Conservation (phyloP, 805 yeast genomes). For the Suhomyces sp. region DNA sequence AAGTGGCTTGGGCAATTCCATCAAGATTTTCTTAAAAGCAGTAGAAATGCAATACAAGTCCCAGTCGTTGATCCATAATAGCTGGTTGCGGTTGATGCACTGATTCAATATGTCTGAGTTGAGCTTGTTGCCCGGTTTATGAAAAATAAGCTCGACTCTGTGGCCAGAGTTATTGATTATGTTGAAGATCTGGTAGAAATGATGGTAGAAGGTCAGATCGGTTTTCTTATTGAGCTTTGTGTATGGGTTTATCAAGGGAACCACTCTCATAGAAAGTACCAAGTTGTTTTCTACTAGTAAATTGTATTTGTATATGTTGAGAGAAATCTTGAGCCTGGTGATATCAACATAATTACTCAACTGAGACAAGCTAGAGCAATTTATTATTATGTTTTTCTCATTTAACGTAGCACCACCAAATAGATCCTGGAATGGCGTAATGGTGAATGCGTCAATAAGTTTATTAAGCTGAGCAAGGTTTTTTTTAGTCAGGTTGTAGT, state of each 20-base stretch:
- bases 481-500: conserved; percentile 44
- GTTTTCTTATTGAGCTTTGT: conserved; percentile 16
- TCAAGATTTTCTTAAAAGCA: conserved; percentile 44
- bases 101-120: conserved; percentile 45
- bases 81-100: conserved; percentile 54
- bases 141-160: conserved; percentile 47
- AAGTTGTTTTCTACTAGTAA: conserved; percentile 45
- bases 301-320: conserved; percentile 71
- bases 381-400: conserved; percentile 29
- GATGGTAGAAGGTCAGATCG: conserved; percentile 30
- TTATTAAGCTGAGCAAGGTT: conserved; percentile 26
- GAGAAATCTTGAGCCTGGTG: conserved; percentile 69
- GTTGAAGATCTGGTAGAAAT: conserved; percentile 51
- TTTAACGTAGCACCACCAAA: background rate
- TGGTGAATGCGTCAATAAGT: conserved; percentile 24
- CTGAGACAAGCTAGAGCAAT: conserved; percentile 49
- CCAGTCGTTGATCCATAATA: conserved; percentile 54
- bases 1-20: conserved; percentile 52
- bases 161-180: conserved; percentile 45
- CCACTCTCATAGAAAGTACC: conserved; percentile 12
- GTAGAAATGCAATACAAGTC: conserved; percentile 52
- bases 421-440: conserved; percentile 8
- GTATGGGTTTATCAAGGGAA: conserved; percentile 20
- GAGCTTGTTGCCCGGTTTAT: conserved; percentile 53
- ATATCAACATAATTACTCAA: conserved; percentile 66